Base-by-base conservation (phyloP, 495 filamentous ascomycete species). In the Talaromyces liani region DNA sequence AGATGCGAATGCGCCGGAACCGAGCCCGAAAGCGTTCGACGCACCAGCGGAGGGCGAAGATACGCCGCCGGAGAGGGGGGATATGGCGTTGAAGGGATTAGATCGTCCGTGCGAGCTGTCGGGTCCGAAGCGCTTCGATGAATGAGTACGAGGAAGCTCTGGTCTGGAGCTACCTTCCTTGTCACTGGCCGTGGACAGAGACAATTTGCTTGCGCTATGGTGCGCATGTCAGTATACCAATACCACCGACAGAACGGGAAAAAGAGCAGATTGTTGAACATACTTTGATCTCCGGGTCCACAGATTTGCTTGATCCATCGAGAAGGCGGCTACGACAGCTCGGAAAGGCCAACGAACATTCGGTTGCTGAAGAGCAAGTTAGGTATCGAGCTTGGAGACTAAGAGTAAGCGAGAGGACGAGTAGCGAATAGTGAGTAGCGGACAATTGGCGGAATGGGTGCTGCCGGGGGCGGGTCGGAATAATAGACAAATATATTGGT, bases 261-360 rank as follows among this genome's bases (percentile, higher is more conserved):
- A 20, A 39, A 18, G 51, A 47, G 18, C 12, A 31, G n/a, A 27
- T 24, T n/a, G 60, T 14, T 60, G 0, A 3, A 79, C 89, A 79
- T 84, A 96, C 91, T 93, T 95, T 72, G 90, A 86, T 76, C 92
- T 90, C 74, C 92, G 89, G 82, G 88, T 91, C 92, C 92, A 97
- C 85, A 96, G 75, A 69, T 83, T 84, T 75, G 83, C 84, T 72
- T 85, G 85, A 78, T 87, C 85, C 84, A 86, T 88, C 66, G 71
- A 73, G 67, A 67, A 71, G 71, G 71, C 66, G 72, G 67, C 69
- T 72, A 68, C 74, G 71, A 71, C 70, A 70, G 74, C 71, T 72
- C 72, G 69, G 68, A 72, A 73, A 73, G 69, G 72, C 74, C 49
- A 63, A 53, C 20, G 76, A 72, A 78, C 72, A 76, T 75, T 70